A percentile compares a stretch with the other conserved stretches of the same genome.
Evolutionary conservation across 441 rosid species (phyloP).

Genomic region (Codiaeum variegatum): DNA sequence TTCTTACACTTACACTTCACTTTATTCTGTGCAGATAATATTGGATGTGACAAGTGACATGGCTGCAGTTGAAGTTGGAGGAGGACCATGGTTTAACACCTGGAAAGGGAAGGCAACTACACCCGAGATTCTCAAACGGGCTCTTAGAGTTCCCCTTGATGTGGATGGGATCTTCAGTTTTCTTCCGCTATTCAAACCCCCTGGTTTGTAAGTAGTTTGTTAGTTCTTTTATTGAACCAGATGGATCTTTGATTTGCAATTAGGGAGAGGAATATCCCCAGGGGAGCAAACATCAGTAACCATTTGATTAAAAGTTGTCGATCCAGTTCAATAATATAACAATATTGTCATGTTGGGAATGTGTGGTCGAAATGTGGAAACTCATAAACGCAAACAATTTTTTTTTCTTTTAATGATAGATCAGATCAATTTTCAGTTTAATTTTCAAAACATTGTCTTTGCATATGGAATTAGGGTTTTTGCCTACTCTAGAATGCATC

Average conservation of each 20-base stretch:
- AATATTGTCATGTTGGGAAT: too few species aligned
- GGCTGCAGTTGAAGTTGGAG: conserved; percentile 92
- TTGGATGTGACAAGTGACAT: conserved; percentile 70
- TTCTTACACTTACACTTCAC: background rate
- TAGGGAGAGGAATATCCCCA: background rate
- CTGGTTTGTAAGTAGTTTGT: conserved; percentile 58
- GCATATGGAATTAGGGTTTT: too few species aligned
- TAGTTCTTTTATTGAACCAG: background rate
- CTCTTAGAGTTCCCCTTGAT: conserved; percentile 56
- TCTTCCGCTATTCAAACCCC: conserved; percentile 74
- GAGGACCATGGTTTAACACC: conserved; percentile 90
- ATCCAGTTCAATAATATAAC: too few species aligned
- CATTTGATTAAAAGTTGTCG: too few species aligned
- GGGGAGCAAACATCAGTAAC: background rate
- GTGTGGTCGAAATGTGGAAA: too few species aligned
- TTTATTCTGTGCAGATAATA: conserved; percentile 44
- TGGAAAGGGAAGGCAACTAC: conserved; percentile 72
- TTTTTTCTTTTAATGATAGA: too few species aligned
- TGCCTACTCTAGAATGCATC: too few species aligned
- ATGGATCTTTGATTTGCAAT: background rate
- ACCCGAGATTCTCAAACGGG: conserved; percentile 54
- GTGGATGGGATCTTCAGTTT: conserved; percentile 46
- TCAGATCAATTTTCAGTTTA: too few species aligned
- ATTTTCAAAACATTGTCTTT: too few species aligned
- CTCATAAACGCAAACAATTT: too few species aligned